These are phyloP conservation scores for Biscutella laevigata DNA, from an alignment of 441 rosid species.

Conservation along the genomic window DNA sequence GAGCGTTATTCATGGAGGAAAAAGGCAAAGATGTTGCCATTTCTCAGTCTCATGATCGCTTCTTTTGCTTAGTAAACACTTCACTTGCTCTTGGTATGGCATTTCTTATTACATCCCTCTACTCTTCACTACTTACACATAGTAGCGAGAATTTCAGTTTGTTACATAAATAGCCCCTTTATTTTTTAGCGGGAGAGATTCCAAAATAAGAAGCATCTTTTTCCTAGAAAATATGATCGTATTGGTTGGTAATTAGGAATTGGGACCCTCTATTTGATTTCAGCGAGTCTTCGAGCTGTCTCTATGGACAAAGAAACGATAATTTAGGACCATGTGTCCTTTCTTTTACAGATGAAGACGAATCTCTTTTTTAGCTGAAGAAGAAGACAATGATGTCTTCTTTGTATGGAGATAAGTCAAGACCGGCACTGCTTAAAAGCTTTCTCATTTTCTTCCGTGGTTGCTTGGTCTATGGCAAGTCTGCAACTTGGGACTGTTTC, in stretches of 20 bases:
- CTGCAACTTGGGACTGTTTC: conserved; percentile 8
- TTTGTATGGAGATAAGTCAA: too few relatives aligned
- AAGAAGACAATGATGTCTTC: conserved; percentile 7
- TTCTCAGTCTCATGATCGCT: not conserved
- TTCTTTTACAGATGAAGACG: conserved; percentile 6
- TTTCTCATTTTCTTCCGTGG: not conserved
- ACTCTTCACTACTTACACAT: not conserved
- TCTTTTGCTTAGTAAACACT: not conserved
- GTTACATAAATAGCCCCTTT: not conserved
- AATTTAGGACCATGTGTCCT: conserved; percentile 10
- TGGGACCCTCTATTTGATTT: not conserved
- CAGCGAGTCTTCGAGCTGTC: not conserved
- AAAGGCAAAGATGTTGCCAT: not conserved
- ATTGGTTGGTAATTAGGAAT: not conserved
- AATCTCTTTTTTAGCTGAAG: not conserved
- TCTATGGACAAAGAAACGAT: not conserved
- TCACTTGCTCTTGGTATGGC: not conserved
- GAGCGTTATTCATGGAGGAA: not conserved
- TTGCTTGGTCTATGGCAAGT: conserved; percentile 19
- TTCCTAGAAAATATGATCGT: not conserved
- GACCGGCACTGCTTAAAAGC: too few relatives aligned
- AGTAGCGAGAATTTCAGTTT: too few relatives aligned
- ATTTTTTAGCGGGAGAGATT: not conserved
- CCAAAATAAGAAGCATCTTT: not conserved
- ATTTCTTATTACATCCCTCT: not conserved